Base-by-base conservation (phyloP, 371 early-diverging fungal genomes). In the Mortierella sp. region DNA sequence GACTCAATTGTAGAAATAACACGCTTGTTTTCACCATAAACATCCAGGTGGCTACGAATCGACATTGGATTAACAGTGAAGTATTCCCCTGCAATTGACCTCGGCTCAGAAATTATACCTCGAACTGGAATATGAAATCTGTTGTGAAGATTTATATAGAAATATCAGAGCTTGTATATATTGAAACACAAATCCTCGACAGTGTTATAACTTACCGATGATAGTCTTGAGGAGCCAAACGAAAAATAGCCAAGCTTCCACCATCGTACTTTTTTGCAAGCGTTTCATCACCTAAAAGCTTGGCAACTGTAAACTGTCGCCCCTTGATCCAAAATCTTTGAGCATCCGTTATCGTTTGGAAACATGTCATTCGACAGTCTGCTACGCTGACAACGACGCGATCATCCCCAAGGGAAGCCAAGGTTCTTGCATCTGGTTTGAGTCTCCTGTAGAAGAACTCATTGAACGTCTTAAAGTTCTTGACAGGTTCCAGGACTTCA, bases 21-120 rank as follows among this genome's bases (percentile, higher is more conserved):
- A 4, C 97, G 89, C 29, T 89, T 87, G 83, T 96, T 96, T 66
- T 95, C 95, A 10, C 94, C 93, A 81, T 91, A 95, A 3, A 96
- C 95, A 83, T 95, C 94, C 51, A 94, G 73, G 3, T 85, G 84
- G 26, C 90, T 90, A 51, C 94, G 85, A 54, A 96, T 90, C 19
- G 96, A 94, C 93, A 96, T 94, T 10, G 96, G 96, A 70, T 95
- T 94, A 5, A 95, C 95, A 0, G 96, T 96, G 68, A 88, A 95
- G 77, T 94, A 95, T 22, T 89, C 85, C 0, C 97, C 96, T 17
- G 86, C 72, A 8, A 96, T 88, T 49, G 79, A 74, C 57, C 84
- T 85, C 6, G 90, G 88, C n/a, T 85, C 85, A 9, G 84, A 85
- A 29, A 94, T 70, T 4, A 84, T 68, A 15, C 96, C 95, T 70